Conservation (phyloP, 352 stramenopile species). For the Phytophthora constricta region DNA sequence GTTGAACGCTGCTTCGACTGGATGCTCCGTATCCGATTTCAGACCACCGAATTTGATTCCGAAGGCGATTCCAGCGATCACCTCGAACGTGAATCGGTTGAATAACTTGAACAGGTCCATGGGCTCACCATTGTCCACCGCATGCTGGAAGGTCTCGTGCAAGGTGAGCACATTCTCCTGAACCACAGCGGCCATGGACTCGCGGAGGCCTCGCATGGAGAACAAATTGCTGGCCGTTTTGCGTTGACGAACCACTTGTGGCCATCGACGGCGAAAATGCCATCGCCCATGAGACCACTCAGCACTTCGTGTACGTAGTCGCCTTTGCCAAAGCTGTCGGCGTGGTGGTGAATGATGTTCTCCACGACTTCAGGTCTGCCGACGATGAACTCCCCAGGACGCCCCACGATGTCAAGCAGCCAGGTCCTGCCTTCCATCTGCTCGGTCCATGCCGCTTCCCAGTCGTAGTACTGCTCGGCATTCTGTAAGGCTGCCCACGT, state of each 20-base stretch:
- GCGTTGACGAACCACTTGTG: constrained; percentile 53
- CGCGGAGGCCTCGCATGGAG: constrained; percentile 39
- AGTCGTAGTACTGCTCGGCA: constrained; percentile 36
- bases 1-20: constrained; percentile 49
- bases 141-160: constrained; percentile 29
- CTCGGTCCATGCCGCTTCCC: constrained; percentile 32
- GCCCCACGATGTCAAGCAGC: constrained; percentile 38
- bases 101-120: constrained; percentile 51
- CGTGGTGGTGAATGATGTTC: constrained; percentile 48
- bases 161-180: constrained; percentile 28
- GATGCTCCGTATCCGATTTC: constrained; percentile 14
- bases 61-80: constrained; percentile 57
- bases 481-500: constrained; percentile 32
- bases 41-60: constrained; percentile 31
- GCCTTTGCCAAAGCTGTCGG: constrained; percentile 47
- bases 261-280: constrained; percentile 49
- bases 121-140: neutral
- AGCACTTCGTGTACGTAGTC: constrained; percentile 38
- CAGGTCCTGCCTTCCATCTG: constrained; percentile 34
- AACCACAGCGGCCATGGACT: constrained; percentile 47
- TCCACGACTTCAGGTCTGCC: constrained; percentile 37
- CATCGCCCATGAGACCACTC: constrained; percentile 41
- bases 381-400: constrained; percentile 28
- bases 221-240: constrained; percentile 64
- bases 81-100: constrained; percentile 58